Evolutionary conservation across 1,284 basidiomycete genomes (phyloP), one percentile per base, ranked within the genome.

Genomic region (Lentinula novae-zelandiae): DNA sequence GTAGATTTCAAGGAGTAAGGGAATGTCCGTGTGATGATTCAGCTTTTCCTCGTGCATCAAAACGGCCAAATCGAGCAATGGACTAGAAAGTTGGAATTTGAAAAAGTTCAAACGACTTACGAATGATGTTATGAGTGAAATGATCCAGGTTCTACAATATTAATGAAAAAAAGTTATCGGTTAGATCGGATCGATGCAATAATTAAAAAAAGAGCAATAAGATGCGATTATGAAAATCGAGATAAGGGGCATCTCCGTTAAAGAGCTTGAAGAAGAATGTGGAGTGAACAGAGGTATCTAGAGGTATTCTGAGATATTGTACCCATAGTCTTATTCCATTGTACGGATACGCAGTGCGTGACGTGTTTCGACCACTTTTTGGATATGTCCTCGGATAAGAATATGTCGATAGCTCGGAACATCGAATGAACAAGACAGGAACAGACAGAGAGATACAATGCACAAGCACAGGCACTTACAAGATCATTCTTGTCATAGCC

Each of bases 401-500:
- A n/a, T 38, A 31, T n/a, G 12, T 22, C 9, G 38, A 54, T 13
- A 42, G 3, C 13, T 20, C 10, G 39, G 38, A 40, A 20, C 17
- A 13, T 38, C 39, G 22, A 39, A 42, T 5, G 22, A 54, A 42
- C 10, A 38, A 17, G 52, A 53, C 31, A 27, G 44, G n/a, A 10
- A 49, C 44, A 27, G 27, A 27, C 27, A 27, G 39, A 46, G 33
- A 15, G n/a, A 34, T 31, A 15, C 17, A n/a, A 27, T 33, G 12
- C 33, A 36, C 22, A 51, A 17, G n/a, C 39, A 50, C 57, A 38
- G 46, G 34, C n/a, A 71, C 81, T 65, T 63, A 83, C 83, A 60
- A 87, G 75, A 66, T 87, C 86, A 68, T 89, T 87, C 69, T 84
- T 86, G 71, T 87, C 86, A 67, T 87, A 88, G 42, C 80, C 73